These are phyloP conservation scores for Aspergillus latus DNA, from an alignment of 2,329 filamentous ascomycete species.

Conservation along the genomic window DNA sequence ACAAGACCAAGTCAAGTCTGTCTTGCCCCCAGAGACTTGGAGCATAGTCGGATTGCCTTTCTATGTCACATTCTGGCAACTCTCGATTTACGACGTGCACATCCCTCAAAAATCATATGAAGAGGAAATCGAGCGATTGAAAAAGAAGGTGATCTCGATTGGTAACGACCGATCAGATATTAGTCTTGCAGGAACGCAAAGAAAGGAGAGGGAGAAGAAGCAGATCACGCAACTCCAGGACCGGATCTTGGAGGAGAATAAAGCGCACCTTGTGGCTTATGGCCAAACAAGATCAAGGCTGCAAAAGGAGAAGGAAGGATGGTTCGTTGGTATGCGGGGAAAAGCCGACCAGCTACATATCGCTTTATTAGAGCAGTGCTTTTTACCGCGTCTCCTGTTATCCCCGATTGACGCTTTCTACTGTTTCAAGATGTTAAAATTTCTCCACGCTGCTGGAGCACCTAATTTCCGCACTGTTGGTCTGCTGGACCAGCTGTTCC, in stretches of 20 bases:
- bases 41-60: constrained; percentile 73
- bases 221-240: constrained; percentile 67
- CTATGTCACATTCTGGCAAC: constrained; percentile 88
- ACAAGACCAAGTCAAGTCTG: constrained; percentile 64
- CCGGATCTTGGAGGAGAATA: constrained; percentile 70
- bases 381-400: constrained; percentile 81
- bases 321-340: constrained; percentile 68
- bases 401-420: constrained; percentile 88
- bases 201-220: constrained; percentile 70
- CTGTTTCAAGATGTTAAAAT: constrained; percentile 80
- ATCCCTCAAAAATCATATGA: constrained; percentile 77
- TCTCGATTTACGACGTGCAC: constrained; percentile 77
- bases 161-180: constrained; percentile 72
- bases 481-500: constrained; percentile 80
- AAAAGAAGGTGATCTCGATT: constrained; percentile 65
- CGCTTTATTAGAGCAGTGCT: constrained; percentile 81
- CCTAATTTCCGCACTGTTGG: constrained; percentile 84
- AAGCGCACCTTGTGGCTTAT: constrained; percentile 66
- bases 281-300: constrained; percentile 68
- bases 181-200: constrained; percentile 63
- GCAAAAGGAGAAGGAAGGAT: constrained; percentile 71
- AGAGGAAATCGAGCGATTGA: constrained; percentile 68
- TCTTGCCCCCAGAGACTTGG: constrained; percentile 64
- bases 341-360: constrained; percentile 70
- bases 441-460: constrained; percentile 79